Evolutionary conservation across 2,329 filamentous ascomycete species (phyloP).

Genomic region (Atkinsonella texensis): DNA sequence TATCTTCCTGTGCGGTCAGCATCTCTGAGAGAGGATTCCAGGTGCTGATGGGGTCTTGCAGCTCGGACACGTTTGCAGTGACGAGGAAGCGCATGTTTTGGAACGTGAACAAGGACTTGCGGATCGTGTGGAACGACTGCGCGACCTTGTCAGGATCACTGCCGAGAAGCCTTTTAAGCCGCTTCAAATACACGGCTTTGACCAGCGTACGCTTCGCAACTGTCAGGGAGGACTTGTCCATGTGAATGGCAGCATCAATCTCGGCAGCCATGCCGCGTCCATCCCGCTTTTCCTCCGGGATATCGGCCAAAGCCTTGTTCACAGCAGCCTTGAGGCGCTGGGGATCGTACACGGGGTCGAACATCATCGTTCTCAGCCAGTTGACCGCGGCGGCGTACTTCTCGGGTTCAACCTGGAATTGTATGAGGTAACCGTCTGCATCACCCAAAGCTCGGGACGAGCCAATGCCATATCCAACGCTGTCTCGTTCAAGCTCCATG

Average conservation of each 20-base stretch:
- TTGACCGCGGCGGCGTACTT: constrained; percentile 74
- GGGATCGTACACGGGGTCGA: constrained; percentile 78
- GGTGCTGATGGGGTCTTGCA: constrained; percentile 62
- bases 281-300: constrained; percentile 83
- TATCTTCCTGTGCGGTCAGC: constrained; percentile 28
- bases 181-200: constrained; percentile 76
- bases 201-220: constrained; percentile 75
- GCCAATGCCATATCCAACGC: constrained; percentile 68
- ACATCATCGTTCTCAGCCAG: constrained; percentile 79
- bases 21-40: constrained; percentile 50
- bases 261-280: constrained; percentile 57
- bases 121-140: constrained; percentile 63
- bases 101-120: constrained; percentile 65
- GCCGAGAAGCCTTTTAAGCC: constrained; percentile 68
- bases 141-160: constrained; percentile 67
- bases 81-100: constrained; percentile 80
- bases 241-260: constrained; percentile 67
- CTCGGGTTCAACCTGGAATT: constrained; percentile 75
- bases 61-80: constrained; percentile 64
- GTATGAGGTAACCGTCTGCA: constrained; percentile 67
- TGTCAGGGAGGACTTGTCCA: constrained; percentile 61
- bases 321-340: constrained; percentile 50
- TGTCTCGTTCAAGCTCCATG: constrained; percentile 81
- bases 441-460: constrained; percentile 60
- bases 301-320: constrained; percentile 76